Evolutionary conservation across 2,329 filamentous ascomycete species (phyloP).

Genomic region (Sclerotinia spermophila): DNA sequence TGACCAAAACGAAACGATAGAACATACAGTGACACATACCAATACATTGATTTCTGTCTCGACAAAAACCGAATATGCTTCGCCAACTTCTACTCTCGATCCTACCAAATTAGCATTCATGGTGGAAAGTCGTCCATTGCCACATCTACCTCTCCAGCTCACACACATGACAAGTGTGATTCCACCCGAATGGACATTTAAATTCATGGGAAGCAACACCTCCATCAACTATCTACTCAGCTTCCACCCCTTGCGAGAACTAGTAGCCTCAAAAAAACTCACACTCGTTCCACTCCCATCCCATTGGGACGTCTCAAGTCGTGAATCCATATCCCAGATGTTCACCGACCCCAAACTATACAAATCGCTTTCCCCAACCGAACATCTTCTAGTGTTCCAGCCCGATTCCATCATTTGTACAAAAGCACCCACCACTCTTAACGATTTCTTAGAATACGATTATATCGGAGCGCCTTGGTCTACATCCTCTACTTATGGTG

Average conservation of each 20-base stretch:
- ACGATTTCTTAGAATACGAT: constrained; percentile 34
- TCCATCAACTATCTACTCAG: constrained; percentile 44
- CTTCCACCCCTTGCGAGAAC: constrained; percentile 42
- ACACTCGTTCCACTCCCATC: constrained; percentile 15
- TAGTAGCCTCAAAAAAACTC: constrained; percentile 25
- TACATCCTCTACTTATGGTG: constrained; percentile 41
- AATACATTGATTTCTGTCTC: not conserved
- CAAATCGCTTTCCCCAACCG: constrained; percentile 45
- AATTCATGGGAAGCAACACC: constrained; percentile 47
- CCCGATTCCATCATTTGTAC: constrained; percentile 55
- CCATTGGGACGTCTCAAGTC: constrained; percentile 30
- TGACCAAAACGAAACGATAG: not conserved
- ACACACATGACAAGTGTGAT: constrained; percentile 55
- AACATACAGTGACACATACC: constrained; percentile 1
- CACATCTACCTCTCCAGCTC: constrained; percentile 50
- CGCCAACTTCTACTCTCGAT: constrained; percentile 29
- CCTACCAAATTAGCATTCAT: constrained; percentile 47
- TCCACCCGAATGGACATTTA: constrained; percentile 55
- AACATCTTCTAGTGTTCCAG: constrained; percentile 55
- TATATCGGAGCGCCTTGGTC: constrained; percentile 44
- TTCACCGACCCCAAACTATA: constrained; percentile 52
- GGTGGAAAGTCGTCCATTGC: constrained; percentile 49
- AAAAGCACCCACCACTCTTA: constrained; percentile 44
- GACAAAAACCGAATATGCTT: constrained; percentile 11
- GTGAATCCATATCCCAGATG: constrained; percentile 52